Evolutionary conservation across 805 yeast genomes (phyloP).

Genomic region (Starmerella kuoi): DNA sequence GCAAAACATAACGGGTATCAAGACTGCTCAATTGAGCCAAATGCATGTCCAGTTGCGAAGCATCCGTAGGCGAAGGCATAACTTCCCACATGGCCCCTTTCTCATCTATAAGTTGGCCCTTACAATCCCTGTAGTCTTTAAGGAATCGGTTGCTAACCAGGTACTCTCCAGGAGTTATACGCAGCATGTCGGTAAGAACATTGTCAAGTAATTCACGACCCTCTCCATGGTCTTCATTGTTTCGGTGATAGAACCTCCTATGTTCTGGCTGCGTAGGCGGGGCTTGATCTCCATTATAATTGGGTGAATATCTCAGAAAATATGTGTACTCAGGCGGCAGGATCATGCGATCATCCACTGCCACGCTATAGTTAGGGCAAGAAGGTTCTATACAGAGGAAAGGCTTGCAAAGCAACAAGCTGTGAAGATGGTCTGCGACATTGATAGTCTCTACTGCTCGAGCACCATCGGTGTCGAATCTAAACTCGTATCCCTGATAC

Average conservation of each 20-base stretch:
- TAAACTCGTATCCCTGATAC: slow-evolving; percentile 12
- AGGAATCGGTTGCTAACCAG: slow-evolving; percentile 4
- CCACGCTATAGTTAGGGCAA: slow-evolving; percentile 17
- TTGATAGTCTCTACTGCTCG: slow-evolving; percentile 11
- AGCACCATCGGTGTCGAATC: slow-evolving; percentile 17
- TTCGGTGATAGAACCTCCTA: too few species aligned
- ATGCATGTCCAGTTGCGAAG: slow-evolving; percentile 20
- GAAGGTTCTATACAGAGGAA: slow-evolving; percentile 10
- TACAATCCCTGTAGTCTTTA: not conserved
- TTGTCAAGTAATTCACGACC: not conserved
- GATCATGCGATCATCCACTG: slow-evolving; percentile 17
- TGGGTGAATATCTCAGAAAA: slow-evolving; percentile 12
- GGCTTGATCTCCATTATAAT: not conserved
- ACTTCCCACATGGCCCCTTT: slow-evolving; percentile 12
- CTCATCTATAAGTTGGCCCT: slow-evolving; percentile 6
- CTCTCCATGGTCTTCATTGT: too few species aligned
- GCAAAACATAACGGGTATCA: slow-evolving; percentile 15
- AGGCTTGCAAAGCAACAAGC: slow-evolving; percentile 10
- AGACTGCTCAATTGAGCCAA: slow-evolving; percentile 17
- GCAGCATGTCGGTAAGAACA: not conserved
- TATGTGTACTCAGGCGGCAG: slow-evolving; percentile 11
- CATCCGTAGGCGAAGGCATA: slow-evolving; percentile 17
- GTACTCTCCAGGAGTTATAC: slow-evolving; percentile 9
- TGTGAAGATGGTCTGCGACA: slow-evolving; percentile 13
- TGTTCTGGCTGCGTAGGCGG: too few species aligned